Base-by-base conservation (phyloP, 2,329 filamentous ascomycete genomes). In the Parafenestella ontariensis region DNA sequence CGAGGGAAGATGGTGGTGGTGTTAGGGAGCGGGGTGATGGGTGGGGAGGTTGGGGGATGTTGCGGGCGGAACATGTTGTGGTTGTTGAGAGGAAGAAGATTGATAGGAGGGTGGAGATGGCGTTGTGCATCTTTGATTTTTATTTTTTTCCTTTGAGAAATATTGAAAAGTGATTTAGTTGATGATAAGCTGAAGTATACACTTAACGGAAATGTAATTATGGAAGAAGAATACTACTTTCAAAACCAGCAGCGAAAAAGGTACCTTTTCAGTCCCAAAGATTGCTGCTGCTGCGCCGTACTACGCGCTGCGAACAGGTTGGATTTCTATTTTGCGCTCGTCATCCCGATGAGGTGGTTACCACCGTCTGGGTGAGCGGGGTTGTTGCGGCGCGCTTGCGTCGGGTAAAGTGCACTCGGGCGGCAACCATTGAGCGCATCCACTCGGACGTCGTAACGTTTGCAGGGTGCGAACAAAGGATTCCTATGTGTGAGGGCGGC, bases 381-480 rank as follows among this genome's bases (percentile, higher is more conserved):
- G 58, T 46, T 54, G 54, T 44, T 54, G 57, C n/a, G n/a, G n/a
- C n/a, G n/a, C 49, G 46, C 23, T 28, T 42, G 58, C 47, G 46
- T 49, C 51, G 42, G 49, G 40, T 53, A 58, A 41, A 59, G 36
- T 51, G 24, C 20, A 17, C 11, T 2, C 15, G 33, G 43, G 46
- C 49, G 50, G 49, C 45, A 52, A 55, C 33, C 46, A 46, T 24
- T 39, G 11, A 37, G 24, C 11, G 21, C 15, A 45, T n/a, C 41
- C 24, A 43, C 41, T 28, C 26, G n/a, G 41, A n/a, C n/a, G n/a
- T n/a, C n/a, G n/a, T n/a, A 29, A n/a, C 4, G 1, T 18, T 43
- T 17, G 17, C 11, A 28, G 24, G 15, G 6, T 4, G 13, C n/a
- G 15, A 20, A 1, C 23, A 4, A 18, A 20, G 21, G 20, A 7